Conservation (phyloP, 1,139 yeast species). For the Nakaseomyces kungkrabaensis region DNA sequence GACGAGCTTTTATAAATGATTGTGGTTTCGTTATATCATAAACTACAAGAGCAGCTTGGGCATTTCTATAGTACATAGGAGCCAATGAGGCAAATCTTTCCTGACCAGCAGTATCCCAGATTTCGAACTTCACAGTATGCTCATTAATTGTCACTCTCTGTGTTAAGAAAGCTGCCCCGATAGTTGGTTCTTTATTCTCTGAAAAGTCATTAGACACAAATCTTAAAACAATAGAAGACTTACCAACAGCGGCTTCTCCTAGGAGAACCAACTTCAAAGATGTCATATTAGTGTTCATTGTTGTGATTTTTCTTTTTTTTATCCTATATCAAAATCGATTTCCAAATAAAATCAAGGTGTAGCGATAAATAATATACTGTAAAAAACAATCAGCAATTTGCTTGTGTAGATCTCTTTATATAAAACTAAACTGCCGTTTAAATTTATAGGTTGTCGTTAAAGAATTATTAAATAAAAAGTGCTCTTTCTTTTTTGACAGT, state of each 20-base stretch:
- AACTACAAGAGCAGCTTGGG: conserved; percentile 96
- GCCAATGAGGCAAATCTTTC: conserved; percentile 94
- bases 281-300: conserved; percentile 36
- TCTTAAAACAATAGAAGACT: conserved; percentile 82
- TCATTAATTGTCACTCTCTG: conserved; percentile 90
- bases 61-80: conserved; percentile 96
- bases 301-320: background rate
- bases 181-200: conserved; percentile 94
- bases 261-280: conserved; percentile 81
- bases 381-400: no score
- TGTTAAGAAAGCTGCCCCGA: conserved; percentile 95
- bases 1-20: conserved; percentile 96
- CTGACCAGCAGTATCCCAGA: conserved; percentile 99
- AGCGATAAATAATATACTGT: no score
- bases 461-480: no score
- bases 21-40: conserved; percentile 95
- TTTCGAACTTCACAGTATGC: conserved; percentile 86
- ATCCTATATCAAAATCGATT: background rate
- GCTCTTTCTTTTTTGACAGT: no score
- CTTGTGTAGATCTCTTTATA: no score
- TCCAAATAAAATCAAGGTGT: no score
- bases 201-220: conserved; percentile 94
- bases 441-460: no score
- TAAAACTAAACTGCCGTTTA: no score
- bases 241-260: conserved; percentile 98